Conservation (phyloP, 441 rosid genomes). For the Euphorbia schlechtendalii region DNA sequence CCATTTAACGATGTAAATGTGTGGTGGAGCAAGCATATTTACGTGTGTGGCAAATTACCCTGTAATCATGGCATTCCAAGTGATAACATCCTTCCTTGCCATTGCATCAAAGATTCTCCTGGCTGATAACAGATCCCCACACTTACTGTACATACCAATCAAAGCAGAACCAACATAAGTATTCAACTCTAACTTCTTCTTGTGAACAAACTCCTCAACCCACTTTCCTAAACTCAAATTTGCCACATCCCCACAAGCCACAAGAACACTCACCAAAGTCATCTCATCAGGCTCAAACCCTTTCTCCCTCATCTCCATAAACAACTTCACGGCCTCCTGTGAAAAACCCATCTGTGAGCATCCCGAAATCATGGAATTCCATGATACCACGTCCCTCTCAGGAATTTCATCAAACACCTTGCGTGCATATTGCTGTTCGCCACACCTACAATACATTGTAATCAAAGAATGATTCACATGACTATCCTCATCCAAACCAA, state of each 20-base stretch:
- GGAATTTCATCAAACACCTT: slow-evolving; percentile 67
- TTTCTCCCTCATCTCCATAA: slow-evolving; percentile 45
- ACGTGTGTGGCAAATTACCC: slow-evolving; percentile 34
- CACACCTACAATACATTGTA: slow-evolving; percentile 40
- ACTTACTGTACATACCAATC: slow-evolving; percentile 74
- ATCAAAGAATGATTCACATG: slow-evolving; percentile 62
- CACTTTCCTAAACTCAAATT: slow-evolving; percentile 56
- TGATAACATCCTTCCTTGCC: slow-evolving; percentile 49
- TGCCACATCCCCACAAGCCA: slow-evolving; percentile 59
- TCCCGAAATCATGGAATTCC: slow-evolving; percentile 89
- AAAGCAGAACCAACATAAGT: slow-evolving; percentile 59
- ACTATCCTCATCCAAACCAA: slow-evolving; percentile 46
- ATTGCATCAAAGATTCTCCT: slow-evolving; percentile 64
- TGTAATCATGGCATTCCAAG: slow-evolving; percentile 86
- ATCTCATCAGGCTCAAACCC: slow-evolving; percentile 66
- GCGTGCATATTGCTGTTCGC: slow-evolving; percentile 37
- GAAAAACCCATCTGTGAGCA: slow-evolving; percentile 57
- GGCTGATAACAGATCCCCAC: slow-evolving; percentile 62
- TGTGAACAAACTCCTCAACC: slow-evolving; percentile 41
- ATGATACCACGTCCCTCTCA: slow-evolving; percentile 55
- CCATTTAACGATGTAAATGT: too few species aligned
- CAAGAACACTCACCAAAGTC: slow-evolving; percentile 69
- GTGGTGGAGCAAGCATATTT: background rate
- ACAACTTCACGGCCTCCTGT: slow-evolving; percentile 46
- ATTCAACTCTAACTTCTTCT: slow-evolving; percentile 42